phyloP scores from a whole-genome alignment of 805 yeast genomes.

The Metschnikowia proteae region DNA sequence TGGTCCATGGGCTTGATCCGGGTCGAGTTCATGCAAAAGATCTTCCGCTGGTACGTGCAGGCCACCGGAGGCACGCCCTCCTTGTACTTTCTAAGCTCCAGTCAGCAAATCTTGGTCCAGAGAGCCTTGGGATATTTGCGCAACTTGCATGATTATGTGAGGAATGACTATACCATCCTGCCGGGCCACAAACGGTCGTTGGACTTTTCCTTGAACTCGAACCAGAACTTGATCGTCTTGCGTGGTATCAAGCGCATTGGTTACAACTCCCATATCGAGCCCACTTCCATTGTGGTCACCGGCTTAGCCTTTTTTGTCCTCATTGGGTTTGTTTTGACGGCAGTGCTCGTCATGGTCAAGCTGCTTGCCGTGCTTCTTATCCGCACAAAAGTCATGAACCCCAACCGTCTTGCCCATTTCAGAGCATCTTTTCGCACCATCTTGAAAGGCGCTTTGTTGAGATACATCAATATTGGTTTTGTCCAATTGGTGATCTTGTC shows the following conservation, averaged over 20 bases:
- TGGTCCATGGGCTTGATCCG: slow-evolving; percentile 94
- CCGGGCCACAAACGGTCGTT: slow-evolving; percentile 25
- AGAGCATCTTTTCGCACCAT: slow-evolving; percentile 55
- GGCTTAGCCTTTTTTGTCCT: slow-evolving; percentile 83
- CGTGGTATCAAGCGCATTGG: slow-evolving; percentile 89
- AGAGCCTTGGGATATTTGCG: slow-evolving; percentile 43
- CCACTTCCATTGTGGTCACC: slow-evolving; percentile 77
- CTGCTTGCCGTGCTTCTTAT: slow-evolving; percentile 46
- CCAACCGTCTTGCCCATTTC: slow-evolving; percentile 45
- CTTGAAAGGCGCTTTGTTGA: slow-evolving; percentile 73
- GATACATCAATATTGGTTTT: slow-evolving; percentile 81
- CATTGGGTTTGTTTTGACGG: slow-evolving; percentile 69
- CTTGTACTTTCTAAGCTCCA: slow-evolving; percentile 56
- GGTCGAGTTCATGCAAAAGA: slow-evolving; percentile 75
- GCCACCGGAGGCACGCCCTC: slow-evolving; percentile 87
- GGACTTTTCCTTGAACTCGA: slow-evolving; percentile 46
- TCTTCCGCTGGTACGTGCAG: slow-evolving; percentile 81
- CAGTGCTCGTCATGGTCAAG: slow-evolving; percentile 53
- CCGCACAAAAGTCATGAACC: slow-evolving; percentile 48
- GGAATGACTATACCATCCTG: slow-evolving; percentile 9
- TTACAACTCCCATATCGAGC: slow-evolving; percentile 71
- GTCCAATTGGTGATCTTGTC: slow-evolving; percentile 76
- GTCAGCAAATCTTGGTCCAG: slow-evolving; percentile 72
- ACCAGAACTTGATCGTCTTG: slow-evolving; percentile 56
- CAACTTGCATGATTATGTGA: slow-evolving; percentile 21